Evolutionary conservation across 1,284 basidiomycete genomes (phyloP).

Genomic region (Peniophora sp.): DNA sequence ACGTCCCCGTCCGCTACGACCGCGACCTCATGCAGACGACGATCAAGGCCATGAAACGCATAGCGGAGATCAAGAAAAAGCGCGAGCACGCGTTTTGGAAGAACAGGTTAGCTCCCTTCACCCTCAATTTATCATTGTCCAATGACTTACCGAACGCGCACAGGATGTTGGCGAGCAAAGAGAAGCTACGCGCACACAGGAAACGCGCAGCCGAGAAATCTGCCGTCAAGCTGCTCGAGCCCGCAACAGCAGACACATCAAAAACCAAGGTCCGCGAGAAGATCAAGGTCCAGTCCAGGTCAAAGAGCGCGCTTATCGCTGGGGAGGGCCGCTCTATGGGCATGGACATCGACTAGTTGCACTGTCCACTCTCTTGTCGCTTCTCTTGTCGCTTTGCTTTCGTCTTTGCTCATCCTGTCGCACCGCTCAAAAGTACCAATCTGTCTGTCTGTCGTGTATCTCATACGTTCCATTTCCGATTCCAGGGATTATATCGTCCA

Average conservation of each 20-base stretch:
- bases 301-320: constrained; percentile 65
- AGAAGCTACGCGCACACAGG: constrained; percentile 64
- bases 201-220: constrained; percentile 56
- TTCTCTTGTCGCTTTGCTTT: constrained; percentile 10
- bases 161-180: constrained; percentile 76
- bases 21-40: constrained; percentile 91
- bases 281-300: constrained; percentile 69
- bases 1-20: constrained; percentile 97
- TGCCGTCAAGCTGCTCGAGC: constrained; percentile 67
- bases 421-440: neutral
- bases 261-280: constrained; percentile 60
- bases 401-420: neutral
- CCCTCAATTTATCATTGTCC: neutral
- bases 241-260: constrained; percentile 38
- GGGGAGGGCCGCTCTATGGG: constrained; percentile 75
- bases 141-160: constrained; percentile 6
- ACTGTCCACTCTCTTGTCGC: constrained; percentile 11
- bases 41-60: constrained; percentile 95
- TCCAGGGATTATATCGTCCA: neutral
- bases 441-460: neutral
- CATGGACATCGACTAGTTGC: constrained; percentile 67
- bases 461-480: constrained; percentile 1
- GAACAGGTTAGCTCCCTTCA: constrained; percentile 54
- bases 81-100: constrained; percentile 98
- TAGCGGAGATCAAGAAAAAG: constrained; percentile 87